Evolutionary conservation across 148 eudicot genomes (phyloP).

Genomic region (Rhododendron kiyosumense): DNA sequence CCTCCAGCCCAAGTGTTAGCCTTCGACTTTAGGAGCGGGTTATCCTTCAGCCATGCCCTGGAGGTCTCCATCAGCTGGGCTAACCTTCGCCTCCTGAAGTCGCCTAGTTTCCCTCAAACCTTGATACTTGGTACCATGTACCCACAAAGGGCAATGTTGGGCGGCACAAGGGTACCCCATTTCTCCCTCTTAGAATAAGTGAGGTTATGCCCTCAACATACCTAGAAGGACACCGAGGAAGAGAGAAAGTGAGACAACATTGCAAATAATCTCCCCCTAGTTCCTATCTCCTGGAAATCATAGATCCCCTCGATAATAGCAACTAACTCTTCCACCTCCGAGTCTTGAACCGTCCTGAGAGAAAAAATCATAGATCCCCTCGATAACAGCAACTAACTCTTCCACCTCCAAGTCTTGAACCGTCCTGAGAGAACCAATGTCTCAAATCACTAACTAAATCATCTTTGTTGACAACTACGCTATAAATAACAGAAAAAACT

Average conservation of each 20-base stretch:
- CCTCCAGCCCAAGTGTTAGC: no score
- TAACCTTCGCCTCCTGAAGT: no score
- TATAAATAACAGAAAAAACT: neutral
- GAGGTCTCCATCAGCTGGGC: no score
- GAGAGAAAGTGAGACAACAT: neutral
- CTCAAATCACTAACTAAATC: neutral
- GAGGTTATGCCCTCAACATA: neutral
- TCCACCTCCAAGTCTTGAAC: neutral
- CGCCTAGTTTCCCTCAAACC: no score
- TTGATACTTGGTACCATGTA: no score
- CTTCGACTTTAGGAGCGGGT: no score
- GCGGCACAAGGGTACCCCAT: neutral
- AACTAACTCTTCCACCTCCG: neutral
- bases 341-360: neutral
- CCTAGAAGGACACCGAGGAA: neutral
- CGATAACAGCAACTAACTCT: neutral
- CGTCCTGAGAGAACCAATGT: neutral
- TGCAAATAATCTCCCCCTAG: neutral
- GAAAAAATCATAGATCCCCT: neutral
- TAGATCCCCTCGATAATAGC: neutral
- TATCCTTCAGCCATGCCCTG: no score
- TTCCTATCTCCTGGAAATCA: neutral
- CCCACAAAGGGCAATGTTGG: neutral
- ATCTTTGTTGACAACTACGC: neutral
- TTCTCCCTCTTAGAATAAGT: neutral